Evolutionary conservation across 202 grass and related monocot genomes (phyloP).

Genomic region (Eragrostis tef): DNA sequence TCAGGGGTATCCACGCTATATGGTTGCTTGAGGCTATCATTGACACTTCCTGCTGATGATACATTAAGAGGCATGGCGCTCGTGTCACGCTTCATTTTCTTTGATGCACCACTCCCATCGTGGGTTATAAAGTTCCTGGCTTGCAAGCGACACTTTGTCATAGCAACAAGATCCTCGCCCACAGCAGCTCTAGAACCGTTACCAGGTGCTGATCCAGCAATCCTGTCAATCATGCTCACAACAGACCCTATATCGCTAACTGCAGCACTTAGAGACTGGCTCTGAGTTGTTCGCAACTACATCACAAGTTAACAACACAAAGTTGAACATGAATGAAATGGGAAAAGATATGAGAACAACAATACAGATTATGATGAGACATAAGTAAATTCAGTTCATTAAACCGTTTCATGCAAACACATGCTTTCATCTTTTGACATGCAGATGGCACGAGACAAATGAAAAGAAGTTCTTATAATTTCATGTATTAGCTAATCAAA

Average conservation of each 20-base stretch:
- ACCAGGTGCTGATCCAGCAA: constrained; percentile 97
- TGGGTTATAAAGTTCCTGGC: constrained; percentile 84
- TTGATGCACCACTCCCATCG: constrained; percentile 76
- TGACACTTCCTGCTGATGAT: constrained; percentile 67
- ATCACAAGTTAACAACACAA: constrained; percentile 34
- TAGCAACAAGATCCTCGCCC: constrained; percentile 95
- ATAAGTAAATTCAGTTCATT: constrained; percentile 29
- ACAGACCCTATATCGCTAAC: constrained; percentile 88
- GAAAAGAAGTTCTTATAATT: constrained; percentile 25
- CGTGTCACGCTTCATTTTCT: constrained; percentile 98
- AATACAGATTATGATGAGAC: background rate
- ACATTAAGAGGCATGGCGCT: constrained; percentile 92
- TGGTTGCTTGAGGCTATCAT: constrained; percentile 74
- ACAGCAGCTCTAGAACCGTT: constrained; percentile 95
- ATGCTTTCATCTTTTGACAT: constrained; percentile 35
- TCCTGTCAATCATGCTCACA: constrained; percentile 93
- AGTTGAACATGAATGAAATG: constrained; percentile 28
- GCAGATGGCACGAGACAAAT: constrained; percentile 20
- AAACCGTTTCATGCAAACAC: background rate
- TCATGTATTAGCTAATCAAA: constrained; percentile 31
- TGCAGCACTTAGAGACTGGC: constrained; percentile 62
- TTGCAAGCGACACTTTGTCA: constrained; percentile 97
- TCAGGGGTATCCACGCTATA: constrained; percentile 63
- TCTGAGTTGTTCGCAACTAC: constrained; percentile 66
- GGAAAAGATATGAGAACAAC: constrained; percentile 7